phyloP scores from a whole-genome alignment of 495 filamentous ascomycete genomes.

The Penicillium diatomitis region DNA sequence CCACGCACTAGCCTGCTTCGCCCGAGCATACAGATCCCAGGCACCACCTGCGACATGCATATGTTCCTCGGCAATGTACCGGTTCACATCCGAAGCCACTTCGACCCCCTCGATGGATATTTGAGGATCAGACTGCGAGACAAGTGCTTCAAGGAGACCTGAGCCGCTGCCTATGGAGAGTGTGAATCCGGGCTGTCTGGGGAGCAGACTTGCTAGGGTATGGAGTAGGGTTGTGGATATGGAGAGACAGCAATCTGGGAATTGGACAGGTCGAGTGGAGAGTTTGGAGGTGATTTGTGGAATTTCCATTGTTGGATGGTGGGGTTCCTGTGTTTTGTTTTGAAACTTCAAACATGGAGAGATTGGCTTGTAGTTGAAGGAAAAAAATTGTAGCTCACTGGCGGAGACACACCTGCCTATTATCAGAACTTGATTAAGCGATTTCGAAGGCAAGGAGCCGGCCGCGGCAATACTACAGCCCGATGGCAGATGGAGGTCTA shows the following conservation, averaged over 20 bases:
- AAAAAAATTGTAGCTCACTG: too few species aligned
- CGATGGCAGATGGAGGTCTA: too few species aligned
- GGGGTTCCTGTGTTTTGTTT: neutral
- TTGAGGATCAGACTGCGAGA: conserved; percentile 17
- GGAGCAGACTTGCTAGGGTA: conserved; percentile 28
- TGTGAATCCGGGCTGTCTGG: conserved; percentile 27
- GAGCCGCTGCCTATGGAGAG: conserved; percentile 47
- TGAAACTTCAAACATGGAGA: neutral
- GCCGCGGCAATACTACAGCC: too few species aligned
- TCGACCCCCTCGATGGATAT: conserved; percentile 38
- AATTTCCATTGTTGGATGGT: conserved; percentile 19
- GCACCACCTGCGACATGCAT: conserved; percentile 35
- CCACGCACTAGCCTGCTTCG: conserved; percentile 33
- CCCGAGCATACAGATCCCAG: conserved; percentile 27
- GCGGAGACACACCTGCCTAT: too few species aligned
- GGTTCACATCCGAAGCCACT: conserved; percentile 33
- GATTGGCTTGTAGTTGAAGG: too few species aligned
- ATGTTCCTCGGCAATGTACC: conserved; percentile 34
- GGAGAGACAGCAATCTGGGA: conserved; percentile 40
- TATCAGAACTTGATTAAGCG: neutral
- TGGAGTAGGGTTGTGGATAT: conserved; percentile 35
- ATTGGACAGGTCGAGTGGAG: conserved; percentile 12
- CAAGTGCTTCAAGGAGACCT: conserved; percentile 43
- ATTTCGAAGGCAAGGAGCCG: neutral
- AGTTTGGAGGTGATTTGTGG: conserved; percentile 14